Evolutionary conservation across 192 early-diverging fungal genomes (phyloP).

Genomic region (Entomortierella beljakovae): DNA sequence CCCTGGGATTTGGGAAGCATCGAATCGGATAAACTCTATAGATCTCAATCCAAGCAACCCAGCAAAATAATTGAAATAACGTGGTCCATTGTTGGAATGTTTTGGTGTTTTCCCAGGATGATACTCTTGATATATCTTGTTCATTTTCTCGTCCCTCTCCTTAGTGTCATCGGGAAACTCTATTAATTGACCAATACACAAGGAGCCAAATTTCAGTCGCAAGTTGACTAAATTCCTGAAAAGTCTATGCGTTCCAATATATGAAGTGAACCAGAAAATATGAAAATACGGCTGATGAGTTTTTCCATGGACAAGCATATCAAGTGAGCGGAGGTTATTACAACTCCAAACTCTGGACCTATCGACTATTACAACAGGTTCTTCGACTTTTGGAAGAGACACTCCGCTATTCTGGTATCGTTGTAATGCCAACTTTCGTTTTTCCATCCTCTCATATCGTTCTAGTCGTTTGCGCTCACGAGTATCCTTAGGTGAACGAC

Average conservation of each 20-base stretch:
- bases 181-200: conserved; percentile 1
- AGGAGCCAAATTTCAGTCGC: background rate
- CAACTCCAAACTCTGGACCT: background rate
- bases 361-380: too few relatives aligned
- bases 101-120: background rate
- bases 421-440: background rate
- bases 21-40: background rate
- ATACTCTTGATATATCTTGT: background rate
- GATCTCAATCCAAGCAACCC: background rate
- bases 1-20: background rate
- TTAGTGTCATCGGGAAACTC: background rate
- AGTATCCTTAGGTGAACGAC: background rate
- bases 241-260: background rate
- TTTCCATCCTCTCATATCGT: background rate
- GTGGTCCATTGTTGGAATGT: background rate
- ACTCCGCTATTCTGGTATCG: background rate
- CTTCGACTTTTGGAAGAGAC: background rate
- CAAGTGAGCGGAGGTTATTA: background rate
- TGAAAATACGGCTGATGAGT: too few relatives aligned
- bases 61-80: background rate
- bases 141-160: background rate
- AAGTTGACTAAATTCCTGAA: background rate
- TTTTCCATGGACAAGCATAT: too few relatives aligned
- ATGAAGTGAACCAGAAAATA: background rate
- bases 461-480: background rate